Evolutionary conservation across 2,329 filamentous ascomycete genomes (phyloP), one percentile per base, ranked within the genome.

Genomic region (Diplodia scrobiculata): DNA sequence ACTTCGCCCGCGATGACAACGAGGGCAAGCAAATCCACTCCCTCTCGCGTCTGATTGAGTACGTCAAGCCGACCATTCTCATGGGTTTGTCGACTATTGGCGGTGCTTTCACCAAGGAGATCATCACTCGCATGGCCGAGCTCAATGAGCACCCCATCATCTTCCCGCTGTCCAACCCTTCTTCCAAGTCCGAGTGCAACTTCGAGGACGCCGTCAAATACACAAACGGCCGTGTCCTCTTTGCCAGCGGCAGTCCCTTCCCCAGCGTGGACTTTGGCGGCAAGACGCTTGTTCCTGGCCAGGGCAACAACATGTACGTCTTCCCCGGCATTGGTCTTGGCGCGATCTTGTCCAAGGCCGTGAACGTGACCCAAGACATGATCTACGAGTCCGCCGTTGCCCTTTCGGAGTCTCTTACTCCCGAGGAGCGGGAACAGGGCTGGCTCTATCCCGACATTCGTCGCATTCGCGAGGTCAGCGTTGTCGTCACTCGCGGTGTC

Each of bases 301-400:
- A 84, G 74, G 93, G 94, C 70, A 93, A 93, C 84, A 89, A 89
- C 82, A 89, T 90, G 82, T 97, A 97, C 77, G 91, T 99, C 68
- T 99, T 99, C 88, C 95, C 95, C 0, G 95, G 94, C 74, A 90
- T 98, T 67, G 95, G 95, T 66, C 87, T 98, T 34, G 95, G 93
- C 68, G 91, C 94, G 70, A 97, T 98, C 75, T 86, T 98, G 58
- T 89, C 89, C 80, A 96, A 97, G 83, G 86, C 92, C 13, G 88
- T 91, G 70, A 88, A 88, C 72, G 84, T 98, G 71, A 98, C 94
- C 5, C 91, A 97, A 77, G 87, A 89, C 78, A 99, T 99, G 95
- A 92, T 99, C 75, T 98, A 98, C 81, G 92, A 91, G 59, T 94
- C 93, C 36, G 95, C 92, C 32, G 89, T 89, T 48, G 89, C 92